Evolutionary conservation across 148 eudicot genomes (phyloP), one percentile per base, ranked within the genome.

Genomic region (Gaultheria prostrata): DNA sequence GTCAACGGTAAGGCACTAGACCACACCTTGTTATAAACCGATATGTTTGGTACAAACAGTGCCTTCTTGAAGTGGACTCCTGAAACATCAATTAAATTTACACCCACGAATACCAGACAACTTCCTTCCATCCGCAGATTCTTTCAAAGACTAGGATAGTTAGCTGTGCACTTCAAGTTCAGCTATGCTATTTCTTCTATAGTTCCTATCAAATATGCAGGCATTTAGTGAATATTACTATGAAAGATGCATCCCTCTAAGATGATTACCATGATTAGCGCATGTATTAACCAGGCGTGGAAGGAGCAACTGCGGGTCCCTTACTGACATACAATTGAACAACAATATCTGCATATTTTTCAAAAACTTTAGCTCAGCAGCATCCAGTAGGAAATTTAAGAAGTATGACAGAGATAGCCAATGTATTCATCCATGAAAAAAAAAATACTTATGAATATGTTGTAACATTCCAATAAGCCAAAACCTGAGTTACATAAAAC

Each of bases 321-420:
- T 89, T 78, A 97, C 98, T 51, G 99, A 91, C 99, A 97, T 97
- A 83, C 99, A 97, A 87, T 97, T 97, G 92, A 97, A 97, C 87
- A 97, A 87, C 89, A 97, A 87, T 83, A 97, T 93, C 98, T 97
- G 98, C 93, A 86, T 61, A 65, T 73, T 14, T 78, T 81, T 77
- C 84, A 90, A 85, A 51, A 72, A 63, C 20, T 74, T 59, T 59
- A 91, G 85, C 50, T 82, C 61, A 67, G 26, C 73, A 77, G 51
- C 71, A 85, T 78, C 59, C 56, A 46, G 65, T 26, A 78, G 74
- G 12, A 43, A 82, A 80, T 51, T 5, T 26, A 65, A 61, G 71
- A 63, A 77, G 32, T 67, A 46, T 4, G 39, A 61, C 15, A 63
- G 15, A n/a, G 43, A 59, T 32, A 45, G 43, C 53, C 39, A 45